Evolutionary conservation across 176 grass and related monocot genomes (phyloP).

Genomic region (Avena atlantica): DNA sequence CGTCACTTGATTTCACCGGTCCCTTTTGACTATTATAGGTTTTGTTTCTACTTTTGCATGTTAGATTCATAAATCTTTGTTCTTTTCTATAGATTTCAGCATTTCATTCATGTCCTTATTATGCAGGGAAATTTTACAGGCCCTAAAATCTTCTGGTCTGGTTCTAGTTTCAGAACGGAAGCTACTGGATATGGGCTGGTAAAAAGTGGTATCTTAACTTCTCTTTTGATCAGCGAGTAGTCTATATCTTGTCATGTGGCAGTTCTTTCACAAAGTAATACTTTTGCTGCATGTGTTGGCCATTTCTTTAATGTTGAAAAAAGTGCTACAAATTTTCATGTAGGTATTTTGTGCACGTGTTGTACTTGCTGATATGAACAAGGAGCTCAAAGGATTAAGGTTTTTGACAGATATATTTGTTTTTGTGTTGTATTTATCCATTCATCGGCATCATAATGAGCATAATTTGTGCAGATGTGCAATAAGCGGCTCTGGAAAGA

Average conservation of each 20-base stretch:
- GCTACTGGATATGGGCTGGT: conserved; percentile 99
- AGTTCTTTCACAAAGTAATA: conserved; percentile 35
- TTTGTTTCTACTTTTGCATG: conserved; percentile 32
- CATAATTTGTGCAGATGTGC: conserved; percentile 71
- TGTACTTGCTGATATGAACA: conserved; percentile 99
- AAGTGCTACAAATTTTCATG: conserved; percentile 21
- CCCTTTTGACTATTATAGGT: conserved; percentile 24
- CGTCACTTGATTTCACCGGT: neutral
- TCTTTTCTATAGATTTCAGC: conserved; percentile 50
- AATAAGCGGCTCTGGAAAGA: conserved; percentile 95
- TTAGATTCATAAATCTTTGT: conserved; percentile 29
- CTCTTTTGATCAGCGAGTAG: conserved; percentile 28
- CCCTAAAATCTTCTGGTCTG: conserved; percentile 98
- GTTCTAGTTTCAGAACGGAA: conserved; percentile 98
- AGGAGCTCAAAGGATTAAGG: conserved; percentile 99
- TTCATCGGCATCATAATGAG: conserved; percentile 37
- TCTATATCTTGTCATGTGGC: conserved; percentile 24
- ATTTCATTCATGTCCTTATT: conserved; percentile 59
- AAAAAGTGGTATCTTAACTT: conserved; percentile 49
- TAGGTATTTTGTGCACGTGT: conserved; percentile 99
- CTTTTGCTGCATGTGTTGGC: conserved; percentile 24
- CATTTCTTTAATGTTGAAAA: conserved; percentile 16
- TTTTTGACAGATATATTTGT: conserved; percentile 49
- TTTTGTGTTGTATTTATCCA: conserved; percentile 37
- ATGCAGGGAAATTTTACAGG: conserved; percentile 99